Evolutionary conservation across 495 filamentous ascomycete genomes (phyloP), one percentile per base, ranked within the genome.

Genomic region (Penicillium desertorum): DNA sequence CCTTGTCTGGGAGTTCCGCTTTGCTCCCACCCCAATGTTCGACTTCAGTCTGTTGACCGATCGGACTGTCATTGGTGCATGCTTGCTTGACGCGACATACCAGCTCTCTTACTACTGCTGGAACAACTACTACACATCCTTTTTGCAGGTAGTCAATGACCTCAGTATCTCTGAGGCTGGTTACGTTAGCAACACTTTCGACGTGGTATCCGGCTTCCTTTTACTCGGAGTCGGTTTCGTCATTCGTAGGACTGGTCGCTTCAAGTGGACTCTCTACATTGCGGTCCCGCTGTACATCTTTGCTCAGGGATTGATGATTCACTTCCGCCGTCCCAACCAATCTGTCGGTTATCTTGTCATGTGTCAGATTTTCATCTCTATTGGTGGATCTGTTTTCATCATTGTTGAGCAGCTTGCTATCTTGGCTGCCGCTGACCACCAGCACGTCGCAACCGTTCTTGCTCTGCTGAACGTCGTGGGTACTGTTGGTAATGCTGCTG

Each of bases 111-210:
- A 71, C 57, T 71, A 69, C 63, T 69, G 61, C 48, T 81, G 72
- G 83, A 76, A 83, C 65, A 72, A 70, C 54, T 87, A 83, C 69
- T 89, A 89, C 71, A 74, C 71, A 30, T 89, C 85, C 16, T 91
- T 85, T 73, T 75, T 93, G 4, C 87, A 89, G 74, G 88, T 89
- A 2, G 89, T 93, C 45, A 79, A 86, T 60, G 70, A 76, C 85
- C 10, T 78, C 50, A 61, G 56, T 86, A 57, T 88, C 55, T 70
- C 72, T 8, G 37, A 86, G 19, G 74, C 86, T 1, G 77, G 77
- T 12, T 81, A 81, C 57, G 71, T 83, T 58, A 70, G 66, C 3
- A 79, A 81, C 57, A 70, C 70, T 54, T 79, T 74, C 71, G 75
- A 68, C 62, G 65, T 83, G 20, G 77, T 74, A 54, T 76, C 79